Evolutionary conservation across 306 rosid species (phyloP), one percentile per base, ranked within the genome.

Genomic region (Pterocarpus santalinus): DNA sequence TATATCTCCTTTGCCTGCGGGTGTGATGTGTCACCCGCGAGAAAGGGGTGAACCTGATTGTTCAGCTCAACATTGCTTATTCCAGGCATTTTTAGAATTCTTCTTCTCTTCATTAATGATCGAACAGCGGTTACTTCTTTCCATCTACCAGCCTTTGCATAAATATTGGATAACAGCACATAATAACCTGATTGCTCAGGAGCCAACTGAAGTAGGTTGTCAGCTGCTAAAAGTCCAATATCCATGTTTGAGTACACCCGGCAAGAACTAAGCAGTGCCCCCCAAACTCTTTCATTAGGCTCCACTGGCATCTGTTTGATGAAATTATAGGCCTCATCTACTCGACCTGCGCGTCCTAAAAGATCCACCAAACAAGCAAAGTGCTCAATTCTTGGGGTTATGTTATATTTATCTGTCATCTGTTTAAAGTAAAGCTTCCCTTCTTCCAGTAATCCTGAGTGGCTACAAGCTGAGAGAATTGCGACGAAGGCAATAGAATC

Each of bases 111-210:
- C 96, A 93, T 93, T 38, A 83, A 60, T 32, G 88, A 84, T 38
- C 94, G 81, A 69, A 90, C 60, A 16, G 76, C 58, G 13, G 87
- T 77, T 55, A 87, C 94, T 13, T 93, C 96, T 87, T 86, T 80
- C 96, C 96, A 91, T 74, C 90, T 88, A 64, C 92, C 90, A 15
- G 94, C 94, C 89, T 91, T 93, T 17, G 97, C 96, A 64, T 91
- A 91, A 39, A 93, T 93, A 64, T 93, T 93, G 1, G 94, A 93
- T 65, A 93, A 75, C 88, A 93, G 77, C 14, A 93, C 94, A 62
- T 91, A 91, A 80, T 91, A 91, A 75, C 90, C 91, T 0, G 96
- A 90, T 80, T 91, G 84, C 84, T 90, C 87, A 3, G 94, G 96
- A 82, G 74, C 68, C 87, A 88, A 77, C 49, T 84, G 81, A 70